Conservation (phyloP, 2,329 filamentous ascomycete genomes). For the Dryadomyces quercus-mongolicae region DNA sequence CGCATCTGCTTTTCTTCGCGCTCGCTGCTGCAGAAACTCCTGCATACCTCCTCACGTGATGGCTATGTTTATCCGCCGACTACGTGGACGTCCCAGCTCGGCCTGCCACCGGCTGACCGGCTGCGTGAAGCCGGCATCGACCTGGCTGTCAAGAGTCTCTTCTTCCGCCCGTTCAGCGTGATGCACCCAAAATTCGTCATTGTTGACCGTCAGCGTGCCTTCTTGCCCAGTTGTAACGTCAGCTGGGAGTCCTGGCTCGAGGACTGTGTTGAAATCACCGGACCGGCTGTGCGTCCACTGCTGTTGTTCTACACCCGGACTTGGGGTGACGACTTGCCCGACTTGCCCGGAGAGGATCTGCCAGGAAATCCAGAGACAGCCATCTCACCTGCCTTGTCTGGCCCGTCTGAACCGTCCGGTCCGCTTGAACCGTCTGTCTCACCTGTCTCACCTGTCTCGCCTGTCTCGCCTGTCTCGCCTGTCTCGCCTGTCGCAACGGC, state of each 20-base stretch:
- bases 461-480: background rate
- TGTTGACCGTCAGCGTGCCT: constrained; percentile 53
- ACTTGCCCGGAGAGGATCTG: background rate
- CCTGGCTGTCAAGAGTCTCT: constrained; percentile 62
- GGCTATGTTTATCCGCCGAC: constrained; percentile 50
- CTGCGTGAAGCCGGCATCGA: constrained; percentile 49
- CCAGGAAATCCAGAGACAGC: background rate
- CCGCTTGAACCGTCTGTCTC: background rate
- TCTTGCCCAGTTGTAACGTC: constrained; percentile 71
- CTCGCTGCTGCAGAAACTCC: constrained; percentile 60
- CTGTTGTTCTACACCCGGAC: constrained; percentile 54
- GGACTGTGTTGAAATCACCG: constrained; percentile 56
- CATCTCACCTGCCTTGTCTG: background rate
- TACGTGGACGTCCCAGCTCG: constrained; percentile 48
- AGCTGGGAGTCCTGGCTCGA: constrained; percentile 87
- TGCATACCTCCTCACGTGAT: constrained; percentile 51
- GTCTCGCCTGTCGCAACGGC: no score
- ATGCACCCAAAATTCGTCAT: constrained; percentile 80
- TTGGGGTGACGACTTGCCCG: constrained; percentile 39
- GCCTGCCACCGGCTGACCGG: constrained; percentile 43
- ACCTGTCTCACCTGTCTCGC: background rate
- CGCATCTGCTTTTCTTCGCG: constrained; percentile 67
- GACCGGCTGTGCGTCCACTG: constrained; percentile 48
- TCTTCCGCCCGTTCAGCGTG: constrained; percentile 71
- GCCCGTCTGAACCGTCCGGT: background rate